Evolutionary conservation across 805 yeast species (phyloP).

Genomic region (Starmerella apicola): DNA sequence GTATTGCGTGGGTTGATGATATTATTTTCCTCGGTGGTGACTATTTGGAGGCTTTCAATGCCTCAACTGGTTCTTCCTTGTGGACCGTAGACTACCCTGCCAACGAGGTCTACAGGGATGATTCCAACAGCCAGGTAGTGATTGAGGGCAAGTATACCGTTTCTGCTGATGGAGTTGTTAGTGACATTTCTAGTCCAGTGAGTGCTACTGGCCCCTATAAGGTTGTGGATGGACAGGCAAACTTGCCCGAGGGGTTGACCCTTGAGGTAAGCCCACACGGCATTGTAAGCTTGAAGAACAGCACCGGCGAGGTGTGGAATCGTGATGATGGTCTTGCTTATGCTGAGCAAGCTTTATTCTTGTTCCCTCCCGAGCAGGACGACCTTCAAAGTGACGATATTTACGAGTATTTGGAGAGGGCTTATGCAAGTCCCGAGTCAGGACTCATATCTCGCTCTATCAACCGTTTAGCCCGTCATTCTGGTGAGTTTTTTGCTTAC

Average conservation of each 20-base stretch:
- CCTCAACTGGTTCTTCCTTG: conserved; percentile 10
- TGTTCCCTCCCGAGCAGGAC: conserved; percentile 8
- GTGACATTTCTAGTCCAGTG: too few species aligned
- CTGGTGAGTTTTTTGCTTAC: background rate
- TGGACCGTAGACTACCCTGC: conserved; percentile 8
- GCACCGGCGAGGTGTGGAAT: conserved; percentile 17
- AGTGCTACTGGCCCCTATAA: background rate
- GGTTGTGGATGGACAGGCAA: background rate
- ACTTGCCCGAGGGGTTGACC: background rate
- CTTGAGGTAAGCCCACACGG: conserved; percentile 1
- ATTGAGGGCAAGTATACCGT: background rate
- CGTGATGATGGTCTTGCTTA: conserved; percentile 25
- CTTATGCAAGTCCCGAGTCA: background rate
- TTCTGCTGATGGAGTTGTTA: background rate
- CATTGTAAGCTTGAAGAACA: conserved; percentile 2
- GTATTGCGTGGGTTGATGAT: conserved; percentile 7
- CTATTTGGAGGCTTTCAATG: conserved; percentile 10
- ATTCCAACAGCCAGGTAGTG: background rate
- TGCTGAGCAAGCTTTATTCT: conserved; percentile 20
- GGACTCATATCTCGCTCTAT: background rate
- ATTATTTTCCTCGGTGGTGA: conserved; percentile 11
- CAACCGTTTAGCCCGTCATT: background rate
- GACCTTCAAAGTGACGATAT: conserved; percentile 1
- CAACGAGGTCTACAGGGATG: background rate
- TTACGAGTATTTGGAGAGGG: background rate